Evolutionary conservation across 805 yeast species (phyloP).

Genomic region (Metschnikowia matae): DNA sequence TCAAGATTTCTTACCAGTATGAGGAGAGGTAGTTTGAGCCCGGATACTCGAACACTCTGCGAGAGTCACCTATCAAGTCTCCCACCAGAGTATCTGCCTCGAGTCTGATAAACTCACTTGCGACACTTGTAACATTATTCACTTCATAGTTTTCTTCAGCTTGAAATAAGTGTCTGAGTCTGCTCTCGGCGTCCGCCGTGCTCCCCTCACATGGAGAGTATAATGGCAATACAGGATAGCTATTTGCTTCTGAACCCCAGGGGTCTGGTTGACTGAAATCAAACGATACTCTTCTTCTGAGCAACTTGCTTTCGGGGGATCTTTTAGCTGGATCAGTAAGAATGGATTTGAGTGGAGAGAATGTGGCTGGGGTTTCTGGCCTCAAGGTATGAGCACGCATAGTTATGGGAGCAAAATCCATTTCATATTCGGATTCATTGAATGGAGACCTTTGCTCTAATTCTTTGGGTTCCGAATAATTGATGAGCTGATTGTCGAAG

Average conservation of each 20-base stretch:
- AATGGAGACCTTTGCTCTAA: not conserved
- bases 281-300: not conserved
- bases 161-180: not conserved
- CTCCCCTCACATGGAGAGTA: not conserved
- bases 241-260: constrained; percentile 3
- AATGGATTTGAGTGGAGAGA: not conserved
- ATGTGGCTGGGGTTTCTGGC: not conserved
- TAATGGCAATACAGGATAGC: constrained; percentile 2
- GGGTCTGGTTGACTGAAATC: constrained; percentile 5
- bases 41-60: not conserved
- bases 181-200: not conserved
- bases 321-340: not conserved
- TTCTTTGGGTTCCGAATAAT: not conserved
- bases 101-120: not conserved
- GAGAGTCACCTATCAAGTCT: not conserved
- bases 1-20: not conserved
- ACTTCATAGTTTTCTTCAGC: not conserved
- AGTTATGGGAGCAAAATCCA: not conserved
- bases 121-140: not conserved
- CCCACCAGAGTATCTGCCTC: not conserved
- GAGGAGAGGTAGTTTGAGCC: not conserved
- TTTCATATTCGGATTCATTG: not conserved
- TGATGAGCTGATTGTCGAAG: not conserved
- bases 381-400: not conserved
- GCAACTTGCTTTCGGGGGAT: not conserved